Percentiles rank a stretch among this genome's conserved stretches.
These are phyloP conservation scores for Thalassiosira mediterranea DNA, from an alignment of 352 stramenopile species.

Conservation along the genomic window DNA sequence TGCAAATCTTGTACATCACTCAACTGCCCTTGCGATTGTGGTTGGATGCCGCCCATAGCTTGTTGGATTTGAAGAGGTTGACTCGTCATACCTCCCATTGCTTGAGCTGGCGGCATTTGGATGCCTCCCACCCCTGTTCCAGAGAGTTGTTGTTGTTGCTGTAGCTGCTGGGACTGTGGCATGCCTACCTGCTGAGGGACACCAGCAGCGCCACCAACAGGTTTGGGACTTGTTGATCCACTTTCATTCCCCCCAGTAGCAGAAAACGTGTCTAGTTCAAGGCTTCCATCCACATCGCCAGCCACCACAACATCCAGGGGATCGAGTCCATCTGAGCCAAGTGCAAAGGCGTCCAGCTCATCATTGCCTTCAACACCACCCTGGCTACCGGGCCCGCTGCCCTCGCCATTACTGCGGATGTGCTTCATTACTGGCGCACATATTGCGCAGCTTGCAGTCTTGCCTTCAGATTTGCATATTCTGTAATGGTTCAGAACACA, in stretches of 20 bases:
- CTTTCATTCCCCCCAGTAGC: too few relatives aligned
- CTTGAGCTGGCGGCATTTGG: too few relatives aligned
- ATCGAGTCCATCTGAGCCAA: neutral
- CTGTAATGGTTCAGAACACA: conserved; percentile 98
- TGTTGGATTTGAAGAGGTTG: too few relatives aligned
- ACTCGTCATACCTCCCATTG: too few relatives aligned
- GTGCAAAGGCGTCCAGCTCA: neutral
- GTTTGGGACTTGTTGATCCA: too few relatives aligned
- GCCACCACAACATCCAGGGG: neutral
- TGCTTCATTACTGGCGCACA: conserved; percentile 92
- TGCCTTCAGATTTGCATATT: conserved; percentile 89
- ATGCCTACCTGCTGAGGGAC: too few relatives aligned
- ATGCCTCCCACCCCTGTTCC: too few relatives aligned
- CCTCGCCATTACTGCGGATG: conserved; percentile 87
- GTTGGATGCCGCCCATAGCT: too few relatives aligned
- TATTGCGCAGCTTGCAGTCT: conserved; percentile 88
- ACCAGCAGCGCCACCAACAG: too few relatives aligned
- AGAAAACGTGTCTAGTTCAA: too few relatives aligned
- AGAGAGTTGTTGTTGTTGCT: too few relatives aligned
- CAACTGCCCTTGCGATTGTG: conserved; percentile 6
- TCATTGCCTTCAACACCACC: conserved; percentile 4
- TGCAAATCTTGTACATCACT: conserved; percentile 6
- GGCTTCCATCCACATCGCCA: conserved; percentile 1
- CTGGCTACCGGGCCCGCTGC: conserved; percentile 7
- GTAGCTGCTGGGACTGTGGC: too few relatives aligned